These are phyloP conservation scores for Parafenestella ontariensis DNA, from an alignment of 2,329 filamentous ascomycete species.

Conservation along the genomic window DNA sequence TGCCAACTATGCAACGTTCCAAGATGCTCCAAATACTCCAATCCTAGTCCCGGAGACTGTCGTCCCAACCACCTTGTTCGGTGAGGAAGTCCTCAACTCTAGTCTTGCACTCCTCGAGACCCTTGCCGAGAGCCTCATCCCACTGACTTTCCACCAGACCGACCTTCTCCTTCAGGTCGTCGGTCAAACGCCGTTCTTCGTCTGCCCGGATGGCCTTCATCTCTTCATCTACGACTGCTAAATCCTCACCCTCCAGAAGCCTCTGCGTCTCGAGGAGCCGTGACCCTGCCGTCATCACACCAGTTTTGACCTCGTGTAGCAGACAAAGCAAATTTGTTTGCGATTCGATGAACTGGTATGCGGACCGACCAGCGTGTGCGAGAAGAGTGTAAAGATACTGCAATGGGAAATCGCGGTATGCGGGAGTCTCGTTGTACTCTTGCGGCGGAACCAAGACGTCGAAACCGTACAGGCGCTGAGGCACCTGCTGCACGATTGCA, in stretches of 20 bases:
- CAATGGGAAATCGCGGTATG: constrained; percentile 79
- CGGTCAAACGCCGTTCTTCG: constrained; percentile 76
- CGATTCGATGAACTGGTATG: constrained; percentile 95
- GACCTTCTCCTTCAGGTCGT: constrained; percentile 92
- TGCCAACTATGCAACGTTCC: constrained; percentile 16
- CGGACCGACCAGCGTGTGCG: constrained; percentile 87
- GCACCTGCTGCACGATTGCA: constrained; percentile 80
- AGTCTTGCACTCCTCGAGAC: constrained; percentile 75
- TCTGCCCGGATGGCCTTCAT: constrained; percentile 66
- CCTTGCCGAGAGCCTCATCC: constrained; percentile 82
- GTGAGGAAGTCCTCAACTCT: constrained; percentile 76
- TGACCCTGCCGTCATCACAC: constrained; percentile 73
- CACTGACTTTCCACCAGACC: constrained; percentile 90
- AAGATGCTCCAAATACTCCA: constrained; percentile 9
- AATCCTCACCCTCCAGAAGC: constrained; percentile 47
- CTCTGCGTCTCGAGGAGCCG: constrained; percentile 72
- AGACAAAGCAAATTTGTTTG: constrained; percentile 91
- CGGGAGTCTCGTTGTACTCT: constrained; percentile 86
- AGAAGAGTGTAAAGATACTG: constrained; percentile 90
- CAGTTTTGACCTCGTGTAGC: constrained; percentile 86
- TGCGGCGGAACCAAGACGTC: constrained; percentile 76
- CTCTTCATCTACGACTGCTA: constrained; percentile 53
- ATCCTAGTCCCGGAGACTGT: constrained; percentile 56
- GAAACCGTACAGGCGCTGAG: constrained; percentile 65
- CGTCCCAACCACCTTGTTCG: constrained; percentile 86